Evolutionary conservation across 2,329 filamentous ascomycete genomes (phyloP).

Genomic region (Epichloe glyceriae): DNA sequence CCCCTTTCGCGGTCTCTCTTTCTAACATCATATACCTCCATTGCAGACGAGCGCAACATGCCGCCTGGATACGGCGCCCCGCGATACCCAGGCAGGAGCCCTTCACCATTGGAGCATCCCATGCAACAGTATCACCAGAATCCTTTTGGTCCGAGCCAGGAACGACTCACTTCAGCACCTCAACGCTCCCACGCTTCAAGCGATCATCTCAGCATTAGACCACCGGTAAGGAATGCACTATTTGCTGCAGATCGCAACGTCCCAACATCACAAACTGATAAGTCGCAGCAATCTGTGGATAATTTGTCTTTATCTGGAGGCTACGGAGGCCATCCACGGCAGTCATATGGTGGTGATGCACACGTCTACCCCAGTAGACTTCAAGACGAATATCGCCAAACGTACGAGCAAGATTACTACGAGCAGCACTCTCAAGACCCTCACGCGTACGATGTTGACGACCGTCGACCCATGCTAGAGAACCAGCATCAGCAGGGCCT

Average conservation of each 20-base stretch:
- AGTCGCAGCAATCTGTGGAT: conserved; percentile 36
- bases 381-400: conserved; percentile 30
- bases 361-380: conserved; percentile 54
- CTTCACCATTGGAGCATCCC: conserved; percentile 2
- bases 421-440: conserved; percentile 26
- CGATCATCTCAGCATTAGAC: conserved; percentile 71
- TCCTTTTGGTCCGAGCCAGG: conserved; percentile 20
- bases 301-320: conserved; percentile 30
- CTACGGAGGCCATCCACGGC: conserved; percentile 29
- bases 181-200: conserved; percentile 44
- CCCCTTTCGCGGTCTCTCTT: neutral
- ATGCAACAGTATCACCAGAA: conserved; percentile 4
- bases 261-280: neutral
- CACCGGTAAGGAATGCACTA: conserved; percentile 43
- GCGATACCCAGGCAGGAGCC: neutral
- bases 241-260: conserved; percentile 19
- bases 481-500: conserved; percentile 37
- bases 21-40: neutral
- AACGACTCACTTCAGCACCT: conserved; percentile 18
- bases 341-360: conserved; percentile 28
- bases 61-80: neutral
- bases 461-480: conserved; percentile 63
- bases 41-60: conserved; percentile 1
- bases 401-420: conserved; percentile 39
- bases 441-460: conserved; percentile 55